Base-by-base conservation (phyloP, 805 yeast species). In the Millerago galiae region DNA sequence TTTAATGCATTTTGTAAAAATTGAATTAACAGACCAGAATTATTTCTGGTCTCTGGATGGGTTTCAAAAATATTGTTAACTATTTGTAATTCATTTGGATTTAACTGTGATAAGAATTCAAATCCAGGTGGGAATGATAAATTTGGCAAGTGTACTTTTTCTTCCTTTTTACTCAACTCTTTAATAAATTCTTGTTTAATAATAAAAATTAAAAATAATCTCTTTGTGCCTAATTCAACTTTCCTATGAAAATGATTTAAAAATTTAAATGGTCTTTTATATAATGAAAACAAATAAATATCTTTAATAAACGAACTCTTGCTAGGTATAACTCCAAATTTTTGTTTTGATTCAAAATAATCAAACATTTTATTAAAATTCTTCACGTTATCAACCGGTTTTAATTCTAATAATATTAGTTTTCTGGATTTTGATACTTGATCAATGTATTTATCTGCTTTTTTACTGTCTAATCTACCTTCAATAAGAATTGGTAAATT, bases 361-460 rank as follows among this genome's bases (percentile, higher is more conserved):
- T 62, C 55, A 39, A 49, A 58, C 27, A 53, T 35, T 35, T 50
- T 56, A 16, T 35, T 35, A 37, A 55, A 58, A 13, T 50, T 52
- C 12, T 44, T 37, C 2, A 16, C 33, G 56, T 66, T 42, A n/a
- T 25, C 25, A 6, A 50, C 47, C 27, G 61, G 31, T 33, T 51
- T 37, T 43, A 84, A 54, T 45, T 74, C 72, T 29, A 76, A 65
- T 15, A 82, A 50, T 15, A 69, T 73, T 17, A 85, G 53, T 54
- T 79, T 79, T 51, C 85, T 67, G 2, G 80, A 62, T 8, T 59
- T 51, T 1, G 66, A 52, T 15, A 77, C 67, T 47, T 72, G 70
- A 24, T 57, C 49, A 46, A 86, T 60, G 54, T 86, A 86, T 11
- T 63, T 64, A 41, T 72, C 77, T 1, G 88, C 95, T 39, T 62